Base-by-base conservation (phyloP, 257 asterid species). In the Craterostigma plantagineum region DNA sequence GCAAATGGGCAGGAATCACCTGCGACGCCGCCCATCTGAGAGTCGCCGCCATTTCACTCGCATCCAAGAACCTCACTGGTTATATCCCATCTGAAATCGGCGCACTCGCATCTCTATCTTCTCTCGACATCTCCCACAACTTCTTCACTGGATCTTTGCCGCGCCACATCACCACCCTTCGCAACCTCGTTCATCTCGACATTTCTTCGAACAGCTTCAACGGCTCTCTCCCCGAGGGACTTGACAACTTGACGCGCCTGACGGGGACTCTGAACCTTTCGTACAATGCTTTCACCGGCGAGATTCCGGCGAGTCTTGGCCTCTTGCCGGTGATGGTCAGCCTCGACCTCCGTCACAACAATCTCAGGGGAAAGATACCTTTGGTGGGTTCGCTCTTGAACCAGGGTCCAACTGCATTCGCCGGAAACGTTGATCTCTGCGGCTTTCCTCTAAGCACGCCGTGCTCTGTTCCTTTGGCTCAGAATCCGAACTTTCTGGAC, bases 351-450 rank as follows among this genome's bases (percentile, higher is more conserved):
- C 66, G 64, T 52, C 50, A 55, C 35, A 90, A 90, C 50, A 83
- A 90, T 33, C 71, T 90, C 43, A 72, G 73, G 8, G 95, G 98
- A 2, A 83, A 83, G 52, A 67, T 90, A 56, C 98, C 98, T 49
- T 65, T 66, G 64, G 75, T 61, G 50, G 99, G 94, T 10, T 68
- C 95, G 0, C 59, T 83, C 43, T 50, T 83, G 46, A 90, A 90
- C 63, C 99, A 90, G 72, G 95, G 99, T 0, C 98, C 99, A 33
- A 90, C 99, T 23, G 99, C 95, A 12, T 90, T 90, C 52, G 56
- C 84, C 0, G 95, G 92, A 37, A 90, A 90, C 49, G 78, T 73
- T 8, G 52, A 51, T 54, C 92, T 90, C 17, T 90, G 99, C 56
- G 99, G 99, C 34, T 90, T 83, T 56, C 99, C 99, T 0, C 58